These are phyloP conservation scores for Beauveria australis DNA, from an alignment of 2,329 filamentous ascomycete species.

Conservation along the genomic window DNA sequence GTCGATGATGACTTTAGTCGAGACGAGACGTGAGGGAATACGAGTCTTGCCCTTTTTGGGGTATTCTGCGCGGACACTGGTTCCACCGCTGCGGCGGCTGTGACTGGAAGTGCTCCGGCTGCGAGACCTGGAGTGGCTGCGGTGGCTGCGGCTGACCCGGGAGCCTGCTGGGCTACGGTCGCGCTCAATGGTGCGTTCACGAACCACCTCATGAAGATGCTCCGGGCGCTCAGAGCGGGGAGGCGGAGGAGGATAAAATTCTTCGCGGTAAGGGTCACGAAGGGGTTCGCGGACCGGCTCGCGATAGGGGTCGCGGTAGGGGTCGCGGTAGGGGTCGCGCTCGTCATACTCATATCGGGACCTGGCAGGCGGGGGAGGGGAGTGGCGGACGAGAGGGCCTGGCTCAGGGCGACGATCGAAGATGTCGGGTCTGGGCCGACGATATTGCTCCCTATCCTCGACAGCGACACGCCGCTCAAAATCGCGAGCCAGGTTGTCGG, in stretches of 20 bases:
- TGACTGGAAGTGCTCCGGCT: conserved; percentile 38
- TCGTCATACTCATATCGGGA: conserved; percentile 38
- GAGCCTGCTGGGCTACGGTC: conserved; percentile 32
- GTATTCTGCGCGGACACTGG: conserved; percentile 52
- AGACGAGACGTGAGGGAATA: conserved; percentile 73
- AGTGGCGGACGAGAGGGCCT: conserved; percentile 25
- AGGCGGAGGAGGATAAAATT: conserved; percentile 56
- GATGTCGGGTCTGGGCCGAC: conserved; percentile 68
- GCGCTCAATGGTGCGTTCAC: conserved; percentile 35
- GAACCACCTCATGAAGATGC: conserved; percentile 53
- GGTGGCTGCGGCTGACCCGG: conserved; percentile 29
- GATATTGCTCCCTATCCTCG: conserved; percentile 40
- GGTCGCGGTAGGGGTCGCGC: conserved; percentile 47
- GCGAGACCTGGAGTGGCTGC: conserved; percentile 24
- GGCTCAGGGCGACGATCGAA: conserved; percentile 70
- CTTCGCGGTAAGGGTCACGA: conserved; percentile 30
- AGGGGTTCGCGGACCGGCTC: conserved; percentile 31
- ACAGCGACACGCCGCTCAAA: conserved; percentile 49
- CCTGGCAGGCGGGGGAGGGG: conserved; percentile 13
- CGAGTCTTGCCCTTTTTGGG: conserved; percentile 84
- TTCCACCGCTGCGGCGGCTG: conserved; percentile 41
- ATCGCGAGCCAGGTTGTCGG: conserved; percentile 21
- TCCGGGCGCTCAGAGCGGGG: conserved; percentile 55
- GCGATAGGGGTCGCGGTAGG: conserved; percentile 29
- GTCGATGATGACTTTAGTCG: conserved; percentile 72